Percentiles rank a stretch among this genome's conserved stretches.
These are phyloP conservation scores for Tricholoma terreum DNA, from an alignment of 768 basidiomycete species.

Conservation along the genomic window DNA sequence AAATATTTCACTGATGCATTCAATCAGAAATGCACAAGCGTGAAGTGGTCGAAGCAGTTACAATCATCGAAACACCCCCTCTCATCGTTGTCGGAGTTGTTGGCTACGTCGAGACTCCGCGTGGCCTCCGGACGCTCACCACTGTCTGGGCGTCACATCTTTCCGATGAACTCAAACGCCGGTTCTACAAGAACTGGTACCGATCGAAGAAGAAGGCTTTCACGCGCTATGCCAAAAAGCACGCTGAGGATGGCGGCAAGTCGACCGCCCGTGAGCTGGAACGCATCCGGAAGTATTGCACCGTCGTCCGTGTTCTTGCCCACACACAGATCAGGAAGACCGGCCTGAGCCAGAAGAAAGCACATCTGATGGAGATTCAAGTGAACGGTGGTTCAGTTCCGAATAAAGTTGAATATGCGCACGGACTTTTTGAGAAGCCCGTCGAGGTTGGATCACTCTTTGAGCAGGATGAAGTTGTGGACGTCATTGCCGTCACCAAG, in stretches of 20 bases:
- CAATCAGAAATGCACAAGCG: constrained; percentile 98
- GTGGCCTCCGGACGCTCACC: constrained; percentile 96
- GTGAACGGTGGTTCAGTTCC: constrained; percentile 94
- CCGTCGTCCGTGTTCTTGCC: constrained; percentile 97
- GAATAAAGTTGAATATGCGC: constrained; percentile 97
- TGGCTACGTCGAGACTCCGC: constrained; percentile 99
- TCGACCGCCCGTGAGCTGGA: constrained; percentile 93
- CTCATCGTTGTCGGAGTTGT: constrained; percentile 97
- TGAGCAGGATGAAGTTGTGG: constrained; percentile 95
- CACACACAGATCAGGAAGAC: constrained; percentile 99
- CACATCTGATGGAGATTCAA: constrained; percentile 99
- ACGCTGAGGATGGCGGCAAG: constrained; percentile 92
- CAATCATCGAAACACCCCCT: constrained; percentile 94
- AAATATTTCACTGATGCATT: constrained; percentile 1
- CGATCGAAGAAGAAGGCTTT: constrained; percentile 99
- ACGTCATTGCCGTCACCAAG: constrained; percentile 97
- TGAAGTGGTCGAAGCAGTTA: constrained; percentile 97
- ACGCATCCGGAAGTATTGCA: constrained; percentile 99
- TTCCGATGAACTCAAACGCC: constrained; percentile 95
- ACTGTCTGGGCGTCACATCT: constrained; percentile 99
- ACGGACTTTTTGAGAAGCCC: constrained; percentile 94
- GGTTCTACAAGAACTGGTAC: constrained; percentile 99
- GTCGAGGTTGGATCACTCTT: constrained; percentile 83
- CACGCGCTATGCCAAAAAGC: constrained; percentile 99
- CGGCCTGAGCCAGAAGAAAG: constrained; percentile 97